Evolutionary conservation across 2,329 filamentous ascomycete genomes (phyloP).

Genomic region (Aspergillus latus): DNA sequence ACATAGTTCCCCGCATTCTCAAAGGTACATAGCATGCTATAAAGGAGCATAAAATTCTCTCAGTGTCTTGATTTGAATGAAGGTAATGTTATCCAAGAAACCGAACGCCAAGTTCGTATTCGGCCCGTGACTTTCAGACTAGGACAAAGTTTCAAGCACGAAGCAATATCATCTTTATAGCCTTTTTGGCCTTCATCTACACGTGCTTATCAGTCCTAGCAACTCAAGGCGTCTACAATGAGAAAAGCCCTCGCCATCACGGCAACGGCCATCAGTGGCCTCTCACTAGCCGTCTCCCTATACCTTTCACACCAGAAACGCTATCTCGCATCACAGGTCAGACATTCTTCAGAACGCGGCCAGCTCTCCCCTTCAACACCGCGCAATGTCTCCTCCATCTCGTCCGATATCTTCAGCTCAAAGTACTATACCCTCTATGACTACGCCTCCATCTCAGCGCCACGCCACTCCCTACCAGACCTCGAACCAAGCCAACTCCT

Average conservation of each 20-base stretch:
- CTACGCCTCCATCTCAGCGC: constrained; percentile 22
- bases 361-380: constrained; percentile 11
- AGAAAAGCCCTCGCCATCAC: background rate
- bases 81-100: background rate
- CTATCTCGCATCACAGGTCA: background rate
- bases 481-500: constrained; percentile 24
- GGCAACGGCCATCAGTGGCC: background rate
- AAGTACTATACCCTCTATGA: constrained; percentile 26
- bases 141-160: background rate
- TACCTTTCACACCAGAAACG: constrained; percentile 1
- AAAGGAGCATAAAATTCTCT: background rate
- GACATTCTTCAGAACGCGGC: constrained; percentile 1
- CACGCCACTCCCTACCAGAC: constrained; percentile 22
- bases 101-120: constrained; percentile 6
- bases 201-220: background rate
- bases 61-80: background rate
- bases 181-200: background rate
- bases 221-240: background rate
- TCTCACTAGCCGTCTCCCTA: constrained; percentile 5
- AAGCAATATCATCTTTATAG: no score
- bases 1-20: no score
- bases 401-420: constrained; percentile 20
- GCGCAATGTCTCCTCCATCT: constrained; percentile 26
- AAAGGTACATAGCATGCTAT: no score
- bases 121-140: background rate